phyloP scores from a whole-genome alignment of 2,329 filamentous ascomycete genomes.

The Colletotrichum caudatum region DNA sequence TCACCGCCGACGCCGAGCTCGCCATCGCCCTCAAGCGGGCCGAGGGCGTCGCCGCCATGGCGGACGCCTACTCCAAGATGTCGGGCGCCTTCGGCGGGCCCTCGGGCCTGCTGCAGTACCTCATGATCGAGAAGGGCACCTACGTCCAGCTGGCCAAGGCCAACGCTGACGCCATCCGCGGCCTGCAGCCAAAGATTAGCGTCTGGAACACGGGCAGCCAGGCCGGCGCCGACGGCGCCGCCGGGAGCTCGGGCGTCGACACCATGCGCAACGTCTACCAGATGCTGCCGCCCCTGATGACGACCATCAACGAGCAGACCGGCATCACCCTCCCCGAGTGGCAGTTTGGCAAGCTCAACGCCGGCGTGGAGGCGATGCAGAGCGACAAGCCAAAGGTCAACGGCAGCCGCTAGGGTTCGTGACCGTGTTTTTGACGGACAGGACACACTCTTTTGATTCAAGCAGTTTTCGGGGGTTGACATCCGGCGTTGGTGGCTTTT shows the following conservation, averaged over 20 bases:
- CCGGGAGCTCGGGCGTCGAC: slow-evolving; percentile 60
- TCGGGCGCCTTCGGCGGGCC: slow-evolving; percentile 81
- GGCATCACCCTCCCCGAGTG: slow-evolving; percentile 84
- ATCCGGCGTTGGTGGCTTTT: slow-evolving; percentile 16
- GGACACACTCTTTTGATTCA: not conserved
- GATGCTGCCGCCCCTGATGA: slow-evolving; percentile 83
- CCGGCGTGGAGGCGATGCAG: slow-evolving; percentile 50
- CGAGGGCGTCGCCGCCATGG: slow-evolving; percentile 81
- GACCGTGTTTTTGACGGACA: not conserved
- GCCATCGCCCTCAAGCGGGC: slow-evolving; percentile 77
- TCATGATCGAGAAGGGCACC: slow-evolving; percentile 88
- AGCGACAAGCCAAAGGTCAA: slow-evolving; percentile 31
- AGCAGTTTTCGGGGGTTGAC: not conserved
- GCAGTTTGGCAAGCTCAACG: slow-evolving; percentile 68
- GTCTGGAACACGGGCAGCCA: slow-evolving; percentile 84
- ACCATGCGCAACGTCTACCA: slow-evolving; percentile 87
- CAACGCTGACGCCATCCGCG: slow-evolving; percentile 80
- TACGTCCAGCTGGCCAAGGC: slow-evolving; percentile 83
- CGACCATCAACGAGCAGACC: slow-evolving; percentile 89
- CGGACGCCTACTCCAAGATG: slow-evolving; percentile 81
- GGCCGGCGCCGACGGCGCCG: slow-evolving; percentile 53
- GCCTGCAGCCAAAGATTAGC: slow-evolving; percentile 88
- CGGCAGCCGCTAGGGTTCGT: slow-evolving; percentile 1
- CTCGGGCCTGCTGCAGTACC: slow-evolving; percentile 81
- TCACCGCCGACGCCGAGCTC: slow-evolving; percentile 70